Percentiles rank a stretch among this genome's conserved stretches.
Evolutionary conservation across 1,139 yeast species (phyloP).

Genomic region (Yamadazyma kanchanaburiensis): DNA sequence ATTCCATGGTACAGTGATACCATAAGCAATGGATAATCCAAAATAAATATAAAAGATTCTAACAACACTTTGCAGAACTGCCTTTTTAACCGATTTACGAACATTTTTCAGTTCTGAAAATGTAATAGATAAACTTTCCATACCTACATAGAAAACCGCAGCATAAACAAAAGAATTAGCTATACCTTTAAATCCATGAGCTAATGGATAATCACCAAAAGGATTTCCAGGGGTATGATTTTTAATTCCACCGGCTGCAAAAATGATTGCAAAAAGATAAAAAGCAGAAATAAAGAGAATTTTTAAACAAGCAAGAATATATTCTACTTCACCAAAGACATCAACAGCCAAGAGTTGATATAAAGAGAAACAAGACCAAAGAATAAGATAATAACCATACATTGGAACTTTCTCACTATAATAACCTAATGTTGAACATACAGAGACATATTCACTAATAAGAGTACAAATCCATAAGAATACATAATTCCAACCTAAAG

Average conservation of each 20-base stretch:
- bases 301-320: constrained; percentile 34
- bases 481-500: constrained; percentile 43
- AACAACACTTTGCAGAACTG: constrained; percentile 51
- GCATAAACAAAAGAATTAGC: constrained; percentile 47
- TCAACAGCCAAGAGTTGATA: constrained; percentile 39
- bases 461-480: constrained; percentile 28
- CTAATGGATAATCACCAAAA: constrained; percentile 36
- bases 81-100: constrained; percentile 46
- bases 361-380: constrained; percentile 32
- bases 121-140: constrained; percentile 62
- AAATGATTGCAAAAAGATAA: constrained; percentile 37
- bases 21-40: constrained; percentile 36
- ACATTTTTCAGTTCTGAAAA: constrained; percentile 67
- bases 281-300: constrained; percentile 41
- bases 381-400: constrained; percentile 29
- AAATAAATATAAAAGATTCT: constrained; percentile 35
- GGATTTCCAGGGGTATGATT: constrained; percentile 43
- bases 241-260: constrained; percentile 40
- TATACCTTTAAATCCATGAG: constrained; percentile 37
- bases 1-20: constrained; percentile 39
- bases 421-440: constrained; percentile 27
- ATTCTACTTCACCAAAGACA: constrained; percentile 45
- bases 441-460: constrained; percentile 22
- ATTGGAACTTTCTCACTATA: constrained; percentile 26
- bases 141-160: constrained; percentile 64